Evolutionary conservation across 495 filamentous ascomycete genomes (phyloP), one percentile per base, ranked within the genome.

Genomic region (Penicillium cinerascens): DNA sequence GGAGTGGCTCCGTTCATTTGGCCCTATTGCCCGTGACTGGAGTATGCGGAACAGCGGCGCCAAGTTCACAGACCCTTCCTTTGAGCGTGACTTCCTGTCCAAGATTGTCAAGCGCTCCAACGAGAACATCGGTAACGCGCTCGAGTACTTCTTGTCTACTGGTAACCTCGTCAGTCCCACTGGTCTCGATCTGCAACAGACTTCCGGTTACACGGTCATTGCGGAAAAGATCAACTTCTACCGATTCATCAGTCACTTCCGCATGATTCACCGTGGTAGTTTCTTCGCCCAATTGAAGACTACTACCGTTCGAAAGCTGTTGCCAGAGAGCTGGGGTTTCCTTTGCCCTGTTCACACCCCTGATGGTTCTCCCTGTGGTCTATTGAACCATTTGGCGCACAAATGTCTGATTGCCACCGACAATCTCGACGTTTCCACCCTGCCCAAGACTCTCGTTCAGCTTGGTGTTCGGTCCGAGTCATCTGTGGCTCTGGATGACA

Each of bases 211-310:
- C 71, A 95, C 88, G 0, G 88, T 98, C 35, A 92, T 97, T 49
- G 93, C 93, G 4, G 93, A 98, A 70, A 97, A 97, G 78, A 91
- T 97, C 63, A 98, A 98, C 77, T 98, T 97, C 75, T 86, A 95
- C 62, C 88, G 93, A 58, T 98, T 98, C 74, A 95, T 98, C 73
- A 92, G 89, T 75, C 93, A 98, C 67, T 98, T 98, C 78, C 90
- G 93, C 44, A 97, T 96, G 91, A 91, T 98, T 53, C 93, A 98
- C 70, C 81, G 93, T 84, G 93, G 93, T 73, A 93, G 89, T 70
- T 97, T 98, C 82, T 97, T 98, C 70, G 92, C 93, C 8, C 88
- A 97, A 63, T 67, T 98, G 57, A 98, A 97, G 70, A 98, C 93
- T 0, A 98, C 93, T 5, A 92, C 93, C 0, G 93, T 98, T 29